Evolutionary conservation across 805 yeast genomes (phyloP).

Genomic region (Myxozyma neotropica): DNA sequence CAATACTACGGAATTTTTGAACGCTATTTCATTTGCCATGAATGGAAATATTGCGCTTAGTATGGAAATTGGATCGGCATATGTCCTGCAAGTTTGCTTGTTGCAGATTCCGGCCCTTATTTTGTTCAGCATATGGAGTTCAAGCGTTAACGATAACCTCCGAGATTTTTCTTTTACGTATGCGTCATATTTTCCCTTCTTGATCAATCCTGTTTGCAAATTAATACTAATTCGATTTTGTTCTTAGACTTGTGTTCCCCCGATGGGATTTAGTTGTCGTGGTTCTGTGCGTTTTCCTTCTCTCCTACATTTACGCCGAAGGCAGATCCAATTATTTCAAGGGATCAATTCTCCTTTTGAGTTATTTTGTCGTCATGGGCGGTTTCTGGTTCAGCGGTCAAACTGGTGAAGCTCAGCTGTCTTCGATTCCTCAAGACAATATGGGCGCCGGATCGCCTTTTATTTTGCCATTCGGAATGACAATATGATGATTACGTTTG

Average conservation of each 20-base stretch:
- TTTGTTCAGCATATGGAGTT: conserved; percentile 46
- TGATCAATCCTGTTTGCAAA: not conserved
- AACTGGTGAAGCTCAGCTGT: conserved; percentile 41
- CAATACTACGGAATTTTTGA: conserved; percentile 92
- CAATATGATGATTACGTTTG: not conserved
- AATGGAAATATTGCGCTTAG: conserved; percentile 95
- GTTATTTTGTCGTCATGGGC: conserved; percentile 70
- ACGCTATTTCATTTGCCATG: conserved; percentile 95
- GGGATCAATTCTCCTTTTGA: conserved; percentile 75
- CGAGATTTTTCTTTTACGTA: conserved; percentile 34
- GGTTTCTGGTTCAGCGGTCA: conserved; percentile 75
- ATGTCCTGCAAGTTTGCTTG: conserved; percentile 92
- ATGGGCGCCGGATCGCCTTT: conserved; percentile 5
- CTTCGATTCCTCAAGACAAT: conserved; percentile 11
- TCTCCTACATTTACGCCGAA: conserved; percentile 92
- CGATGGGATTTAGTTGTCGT: conserved; percentile 92
- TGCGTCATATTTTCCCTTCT: too few species aligned
- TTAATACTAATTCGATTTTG: not conserved
- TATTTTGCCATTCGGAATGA: conserved; percentile 5
- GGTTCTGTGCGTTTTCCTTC: conserved; percentile 80
- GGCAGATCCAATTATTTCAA: conserved; percentile 96
- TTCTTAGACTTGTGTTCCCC: conserved; percentile 84
- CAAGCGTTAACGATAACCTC: conserved; percentile 35
- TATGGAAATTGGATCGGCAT: conserved; percentile 98
- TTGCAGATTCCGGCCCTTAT: conserved; percentile 92